A percentile compares a stretch with the other conserved stretches of the same genome.
phyloP scores from a whole-genome alignment of 441 rosid species.

The Pelargonium fulgidum region DNA sequence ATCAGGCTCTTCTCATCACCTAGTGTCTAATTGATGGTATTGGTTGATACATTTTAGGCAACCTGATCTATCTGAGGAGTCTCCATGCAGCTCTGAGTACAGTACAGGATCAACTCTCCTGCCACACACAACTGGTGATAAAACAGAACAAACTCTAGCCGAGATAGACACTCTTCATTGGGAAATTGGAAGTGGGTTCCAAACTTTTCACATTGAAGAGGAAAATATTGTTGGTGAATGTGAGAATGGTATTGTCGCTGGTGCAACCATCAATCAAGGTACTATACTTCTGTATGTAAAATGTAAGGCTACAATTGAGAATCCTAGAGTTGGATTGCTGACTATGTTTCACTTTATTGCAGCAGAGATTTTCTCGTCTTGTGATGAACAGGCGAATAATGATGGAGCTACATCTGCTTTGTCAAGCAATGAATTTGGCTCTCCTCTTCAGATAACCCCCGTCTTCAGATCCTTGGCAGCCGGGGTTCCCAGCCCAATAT shows the following conservation, averaged over 20 bases:
- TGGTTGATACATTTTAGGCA: slow-evolving; percentile 43
- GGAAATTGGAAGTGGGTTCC: slow-evolving; percentile 30
- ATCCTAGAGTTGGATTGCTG: slow-evolving; percentile 5
- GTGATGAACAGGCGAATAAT: slow-evolving; percentile 35
- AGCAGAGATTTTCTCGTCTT: slow-evolving; percentile 40
- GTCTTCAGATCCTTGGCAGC: slow-evolving; percentile 94
- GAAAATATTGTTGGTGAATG: slow-evolving; percentile 27
- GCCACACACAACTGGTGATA: slow-evolving; percentile 37
- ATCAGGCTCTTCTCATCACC: slow-evolving; percentile 17
- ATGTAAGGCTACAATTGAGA: neutral
- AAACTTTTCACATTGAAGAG: slow-evolving; percentile 19
- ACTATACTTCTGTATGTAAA: slow-evolving; percentile 18
- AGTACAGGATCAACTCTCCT: slow-evolving; percentile 75
- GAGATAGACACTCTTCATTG: slow-evolving; percentile 37
- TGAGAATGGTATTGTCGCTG: slow-evolving; percentile 36
- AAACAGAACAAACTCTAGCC: slow-evolving; percentile 36
- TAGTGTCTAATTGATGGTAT: slow-evolving; percentile 16
- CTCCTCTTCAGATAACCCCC: slow-evolving; percentile 87
- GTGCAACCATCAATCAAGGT: slow-evolving; percentile 42
- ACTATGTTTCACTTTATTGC: slow-evolving; percentile 22
- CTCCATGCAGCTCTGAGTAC: slow-evolving; percentile 85
- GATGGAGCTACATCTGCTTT: slow-evolving; percentile 40
- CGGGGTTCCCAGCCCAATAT: slow-evolving; percentile 92
- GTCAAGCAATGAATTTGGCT: slow-evolving; percentile 54
- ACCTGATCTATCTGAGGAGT: slow-evolving; percentile 68